Evolutionary conservation across 768 basidiomycete genomes (phyloP).

Genomic region (Tulasnella sp.): DNA sequence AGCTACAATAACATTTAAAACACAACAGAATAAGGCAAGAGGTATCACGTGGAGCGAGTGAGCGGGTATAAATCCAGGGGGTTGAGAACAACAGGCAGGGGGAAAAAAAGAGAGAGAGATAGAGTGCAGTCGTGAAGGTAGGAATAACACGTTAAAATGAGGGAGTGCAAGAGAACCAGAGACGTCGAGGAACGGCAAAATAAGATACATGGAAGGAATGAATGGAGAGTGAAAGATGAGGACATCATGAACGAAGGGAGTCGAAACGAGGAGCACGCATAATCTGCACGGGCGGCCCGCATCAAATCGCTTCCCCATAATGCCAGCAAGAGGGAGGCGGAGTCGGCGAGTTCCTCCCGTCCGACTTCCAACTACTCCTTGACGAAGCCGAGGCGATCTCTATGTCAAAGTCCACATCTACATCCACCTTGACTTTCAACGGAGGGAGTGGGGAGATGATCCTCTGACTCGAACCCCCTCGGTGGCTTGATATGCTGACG

Average conservation of each 20-base stretch:
- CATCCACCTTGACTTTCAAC: constrained; percentile 1
- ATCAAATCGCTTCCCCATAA: not conserved
- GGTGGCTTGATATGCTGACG: not conserved
- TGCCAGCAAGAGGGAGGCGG: not conserved
- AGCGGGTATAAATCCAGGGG: not conserved
- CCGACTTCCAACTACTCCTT: not conserved
- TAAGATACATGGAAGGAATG: not conserved
- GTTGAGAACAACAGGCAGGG: not conserved
- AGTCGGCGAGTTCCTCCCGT: not conserved
- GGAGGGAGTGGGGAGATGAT: not conserved
- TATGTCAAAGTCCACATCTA: not conserved
- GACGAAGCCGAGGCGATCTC: not conserved
- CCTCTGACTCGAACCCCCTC: not conserved
- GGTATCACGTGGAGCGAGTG: not conserved
- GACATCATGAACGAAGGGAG: not conserved
- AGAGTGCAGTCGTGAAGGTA: not conserved
- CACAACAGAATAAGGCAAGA: not conserved
- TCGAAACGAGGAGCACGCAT: not conserved
- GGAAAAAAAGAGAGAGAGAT: not conserved
- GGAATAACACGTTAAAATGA: not conserved
- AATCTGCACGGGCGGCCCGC: not conserved
- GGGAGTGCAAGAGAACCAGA: not conserved
- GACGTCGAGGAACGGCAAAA: not conserved
- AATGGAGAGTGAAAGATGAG: not conserved
- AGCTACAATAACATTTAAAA: not conserved